A percentile compares a stretch with the other conserved stretches of the same genome.
Conservation (phyloP, 257 asterid species). For the Schizonepeta tenuifolia region DNA sequence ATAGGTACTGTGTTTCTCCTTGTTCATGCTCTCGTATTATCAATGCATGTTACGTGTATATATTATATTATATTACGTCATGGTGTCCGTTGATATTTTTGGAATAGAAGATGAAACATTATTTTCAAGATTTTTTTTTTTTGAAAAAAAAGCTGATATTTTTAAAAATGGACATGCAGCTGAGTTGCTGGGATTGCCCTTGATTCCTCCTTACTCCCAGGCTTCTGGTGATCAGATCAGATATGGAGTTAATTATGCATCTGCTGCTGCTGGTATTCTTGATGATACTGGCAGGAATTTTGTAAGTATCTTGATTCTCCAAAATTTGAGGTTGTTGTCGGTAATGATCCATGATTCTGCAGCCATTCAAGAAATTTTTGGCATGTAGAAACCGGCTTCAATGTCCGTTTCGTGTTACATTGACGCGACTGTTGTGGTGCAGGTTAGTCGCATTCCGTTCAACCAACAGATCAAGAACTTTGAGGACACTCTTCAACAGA, state of each 20-base stretch:
- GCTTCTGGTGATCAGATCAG: constrained; percentile 60
- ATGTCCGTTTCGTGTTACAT: not conserved
- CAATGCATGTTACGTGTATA: no score
- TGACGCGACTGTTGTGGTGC: not conserved
- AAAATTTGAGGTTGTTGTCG: no score
- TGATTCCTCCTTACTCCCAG: constrained; percentile 65
- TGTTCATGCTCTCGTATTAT: no score
- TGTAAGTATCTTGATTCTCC: constrained; percentile 43
- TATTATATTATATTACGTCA: no score
- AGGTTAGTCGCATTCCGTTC: constrained; percentile 87
- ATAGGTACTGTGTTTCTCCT: constrained; percentile 42
- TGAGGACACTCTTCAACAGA: constrained; percentile 64
- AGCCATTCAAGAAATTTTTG: not conserved
- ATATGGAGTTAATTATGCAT: constrained; percentile 85
- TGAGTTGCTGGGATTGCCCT: constrained; percentile 75
- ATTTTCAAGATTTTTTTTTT: not conserved
- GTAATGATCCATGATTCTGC: not conserved
- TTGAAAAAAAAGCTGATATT: not conserved
- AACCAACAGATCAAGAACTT: constrained; percentile 82
- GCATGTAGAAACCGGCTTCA: not conserved
- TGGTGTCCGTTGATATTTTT: no score
- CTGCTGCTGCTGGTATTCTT: constrained; percentile 98
- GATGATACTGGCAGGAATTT: constrained; percentile 82
- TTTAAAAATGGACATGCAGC: constrained; percentile 48
- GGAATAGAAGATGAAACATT: not conserved